Conservation (phyloP, 2,329 filamentous ascomycete species). For the Neofusicoccum laricinum region DNA sequence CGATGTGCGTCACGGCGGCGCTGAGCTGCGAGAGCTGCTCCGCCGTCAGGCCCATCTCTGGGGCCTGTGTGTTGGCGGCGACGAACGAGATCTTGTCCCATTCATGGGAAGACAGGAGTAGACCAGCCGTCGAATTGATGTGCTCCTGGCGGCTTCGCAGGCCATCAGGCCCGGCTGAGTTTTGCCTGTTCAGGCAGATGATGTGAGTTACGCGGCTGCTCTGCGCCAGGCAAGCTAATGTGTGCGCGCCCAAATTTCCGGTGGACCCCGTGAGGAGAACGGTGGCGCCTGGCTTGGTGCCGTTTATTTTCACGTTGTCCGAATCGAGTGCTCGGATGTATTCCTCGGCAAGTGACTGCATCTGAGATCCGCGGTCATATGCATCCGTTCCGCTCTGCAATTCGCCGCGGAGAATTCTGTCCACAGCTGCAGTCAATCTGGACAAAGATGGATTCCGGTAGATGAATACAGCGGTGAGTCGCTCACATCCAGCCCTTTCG, state of each 20-base stretch:
- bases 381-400: too few relatives aligned
- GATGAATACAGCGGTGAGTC: background rate
- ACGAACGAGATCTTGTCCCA: background rate
- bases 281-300: too few relatives aligned
- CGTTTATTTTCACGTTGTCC: too few relatives aligned
- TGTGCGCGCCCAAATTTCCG: background rate
- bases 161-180: too few relatives aligned
- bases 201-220: background rate
- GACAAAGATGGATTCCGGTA: background rate
- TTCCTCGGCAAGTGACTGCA: background rate
- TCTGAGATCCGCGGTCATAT: background rate
- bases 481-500: background rate
- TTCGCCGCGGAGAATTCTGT: background rate
- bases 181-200: conserved; percentile 1
- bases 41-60: background rate
- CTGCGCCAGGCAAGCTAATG: background rate
- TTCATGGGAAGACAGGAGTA: background rate
- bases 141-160: background rate
- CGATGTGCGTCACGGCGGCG: conserved; percentile 6
- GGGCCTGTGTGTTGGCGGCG: background rate
- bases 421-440: background rate
- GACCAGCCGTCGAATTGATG: background rate
- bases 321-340: background rate
- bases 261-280: background rate
- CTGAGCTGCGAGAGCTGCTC: background rate